Evolutionary conservation across 371 early-diverging fungal genomes (phyloP).

Genomic region (Umbelopsis sp.): DNA sequence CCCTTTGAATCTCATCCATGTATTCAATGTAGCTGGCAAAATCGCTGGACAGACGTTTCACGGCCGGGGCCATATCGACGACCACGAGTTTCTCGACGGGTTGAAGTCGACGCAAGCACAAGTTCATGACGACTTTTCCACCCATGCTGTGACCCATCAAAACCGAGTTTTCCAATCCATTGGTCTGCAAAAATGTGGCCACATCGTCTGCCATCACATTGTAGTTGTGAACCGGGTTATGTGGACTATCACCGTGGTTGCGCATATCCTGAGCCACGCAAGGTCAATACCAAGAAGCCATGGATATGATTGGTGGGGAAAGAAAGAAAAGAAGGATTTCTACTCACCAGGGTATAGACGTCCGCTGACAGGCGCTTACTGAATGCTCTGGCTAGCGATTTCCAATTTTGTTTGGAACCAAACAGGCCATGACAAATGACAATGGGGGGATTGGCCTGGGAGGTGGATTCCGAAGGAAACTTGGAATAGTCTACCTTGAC

Average conservation of each 20-base stretch:
- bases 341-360: slow-evolving; percentile 65
- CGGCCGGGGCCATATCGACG: slow-evolving; percentile 85
- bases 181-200: slow-evolving; percentile 59
- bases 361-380: slow-evolving; percentile 58
- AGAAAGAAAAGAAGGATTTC: not conserved
- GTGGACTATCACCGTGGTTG: slow-evolving; percentile 94
- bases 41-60: slow-evolving; percentile 49
- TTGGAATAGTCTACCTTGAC: slow-evolving; percentile 18
- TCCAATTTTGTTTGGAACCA: slow-evolving; percentile 95
- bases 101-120: slow-evolving; percentile 64
- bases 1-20: slow-evolving; percentile 72
- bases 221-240: slow-evolving; percentile 70
- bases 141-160: slow-evolving; percentile 96
- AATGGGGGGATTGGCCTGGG: slow-evolving; percentile 44
- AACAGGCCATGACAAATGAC: slow-evolving; percentile 91
- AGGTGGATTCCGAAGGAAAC: slow-evolving; percentile 23
- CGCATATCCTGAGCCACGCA: slow-evolving; percentile 71
- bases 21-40: slow-evolving; percentile 65
- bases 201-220: slow-evolving; percentile 82
- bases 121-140: slow-evolving; percentile 88
- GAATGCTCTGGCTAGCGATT: slow-evolving; percentile 78
- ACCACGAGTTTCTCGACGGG: slow-evolving; percentile 74
- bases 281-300: no score
- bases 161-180: slow-evolving; percentile 54
- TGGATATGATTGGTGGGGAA: no score